A percentile compares a stretch with the other conserved stretches of the same genome.
Conservation (phyloP, 129 eudicot species). For the Lactuca saligna region DNA sequence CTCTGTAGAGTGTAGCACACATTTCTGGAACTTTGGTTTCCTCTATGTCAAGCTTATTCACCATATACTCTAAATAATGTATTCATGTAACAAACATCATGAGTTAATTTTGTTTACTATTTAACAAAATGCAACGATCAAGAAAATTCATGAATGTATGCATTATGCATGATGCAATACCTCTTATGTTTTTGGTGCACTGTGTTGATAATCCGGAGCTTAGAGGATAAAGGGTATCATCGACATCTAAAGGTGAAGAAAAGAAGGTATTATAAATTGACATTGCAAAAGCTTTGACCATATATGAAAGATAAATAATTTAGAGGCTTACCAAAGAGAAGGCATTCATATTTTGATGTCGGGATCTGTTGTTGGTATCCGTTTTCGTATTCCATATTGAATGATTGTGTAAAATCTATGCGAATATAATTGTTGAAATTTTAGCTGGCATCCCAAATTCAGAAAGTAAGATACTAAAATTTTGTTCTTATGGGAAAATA, state of each 20-base stretch:
- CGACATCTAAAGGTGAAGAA: conserved; percentile 67
- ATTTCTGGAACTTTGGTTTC: conserved; percentile 58
- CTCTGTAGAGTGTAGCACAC: conserved; percentile 70
- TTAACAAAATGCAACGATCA: not conserved
- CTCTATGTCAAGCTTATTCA: conserved; percentile 66
- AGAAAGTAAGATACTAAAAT: not conserved
- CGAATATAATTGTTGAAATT: not conserved
- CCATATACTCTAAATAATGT: conserved; percentile 66
- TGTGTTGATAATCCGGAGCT: conserved; percentile 74
- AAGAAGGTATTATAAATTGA: not conserved
- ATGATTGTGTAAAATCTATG: conserved; percentile 2
- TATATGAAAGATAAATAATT: not conserved
- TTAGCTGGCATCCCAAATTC: too few relatives aligned
- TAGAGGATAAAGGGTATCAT: conserved; percentile 88
- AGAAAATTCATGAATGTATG: not conserved
- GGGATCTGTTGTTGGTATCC: conserved; percentile 30
- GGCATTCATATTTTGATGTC: conserved; percentile 74
- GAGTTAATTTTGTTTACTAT: not conserved
- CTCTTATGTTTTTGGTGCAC: conserved; percentile 77
- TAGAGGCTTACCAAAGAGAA: conserved; percentile 73
- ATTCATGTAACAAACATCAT: not conserved
- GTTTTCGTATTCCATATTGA: conserved; percentile 51
- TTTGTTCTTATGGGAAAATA: too few relatives aligned
- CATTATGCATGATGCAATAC: conserved; percentile 24
- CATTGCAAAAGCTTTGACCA: not conserved